These are phyloP conservation scores for Triangularia setosa DNA, from an alignment of 2,329 filamentous ascomycete genomes.

Conservation along the genomic window DNA sequence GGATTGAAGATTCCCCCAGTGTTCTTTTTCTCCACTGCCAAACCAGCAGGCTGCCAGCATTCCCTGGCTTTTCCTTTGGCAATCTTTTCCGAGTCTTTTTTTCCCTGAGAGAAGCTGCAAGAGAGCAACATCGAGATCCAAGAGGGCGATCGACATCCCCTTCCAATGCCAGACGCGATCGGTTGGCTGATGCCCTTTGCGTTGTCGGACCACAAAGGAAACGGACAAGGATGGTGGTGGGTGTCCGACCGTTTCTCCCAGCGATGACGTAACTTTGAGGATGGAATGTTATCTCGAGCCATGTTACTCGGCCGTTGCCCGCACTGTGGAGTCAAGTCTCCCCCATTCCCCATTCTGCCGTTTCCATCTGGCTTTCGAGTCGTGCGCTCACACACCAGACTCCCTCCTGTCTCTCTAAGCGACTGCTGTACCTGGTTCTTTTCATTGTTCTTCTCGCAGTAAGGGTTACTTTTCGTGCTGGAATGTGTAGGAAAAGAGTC, in stretches of 20 bases:
- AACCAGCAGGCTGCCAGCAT: not conserved
- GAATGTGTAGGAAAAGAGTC: not conserved
- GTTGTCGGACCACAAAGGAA: constrained; percentile 2
- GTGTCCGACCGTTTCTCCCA: constrained; percentile 17
- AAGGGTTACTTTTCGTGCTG: not conserved
- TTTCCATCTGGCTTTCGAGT: not conserved
- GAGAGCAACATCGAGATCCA: not conserved
- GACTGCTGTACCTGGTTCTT: not conserved
- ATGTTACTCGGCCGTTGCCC: constrained; percentile 20
- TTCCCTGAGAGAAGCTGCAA: not conserved
- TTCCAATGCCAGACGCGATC: constrained; percentile 3
- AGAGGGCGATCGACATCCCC: constrained; percentile 5
- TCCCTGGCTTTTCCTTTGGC: not conserved
- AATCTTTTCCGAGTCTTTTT: not conserved
- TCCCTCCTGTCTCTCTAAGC: not conserved
- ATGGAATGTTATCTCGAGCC: constrained; percentile 22
- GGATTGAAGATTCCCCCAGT: constrained; percentile 10
- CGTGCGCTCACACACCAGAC: not conserved
- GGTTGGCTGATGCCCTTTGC: constrained; percentile 3
- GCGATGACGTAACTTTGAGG: constrained; percentile 27
- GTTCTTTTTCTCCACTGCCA: constrained; percentile 2
- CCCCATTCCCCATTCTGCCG: not conserved
- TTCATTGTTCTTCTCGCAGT: not conserved
- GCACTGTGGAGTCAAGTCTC: constrained; percentile 21
- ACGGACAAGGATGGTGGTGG: constrained; percentile 10